phyloP scores from a whole-genome alignment of 495 filamentous ascomycete genomes.

The Gamarada debralockiae region DNA sequence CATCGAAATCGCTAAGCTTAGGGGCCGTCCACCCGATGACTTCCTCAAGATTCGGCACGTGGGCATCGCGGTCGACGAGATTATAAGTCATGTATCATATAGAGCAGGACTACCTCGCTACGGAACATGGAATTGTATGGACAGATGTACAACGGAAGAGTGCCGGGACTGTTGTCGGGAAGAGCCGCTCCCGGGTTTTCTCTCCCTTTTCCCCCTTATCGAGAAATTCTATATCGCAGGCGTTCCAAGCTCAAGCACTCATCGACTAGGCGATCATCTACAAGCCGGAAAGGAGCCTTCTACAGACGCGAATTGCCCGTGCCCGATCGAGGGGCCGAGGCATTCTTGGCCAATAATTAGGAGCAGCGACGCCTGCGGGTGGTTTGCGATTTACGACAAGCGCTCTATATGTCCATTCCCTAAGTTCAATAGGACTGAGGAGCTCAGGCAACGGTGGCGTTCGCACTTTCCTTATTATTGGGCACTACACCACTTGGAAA shows the following conservation, averaged over 20 bases:
- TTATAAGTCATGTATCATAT: too few relatives aligned
- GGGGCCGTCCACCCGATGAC: background rate
- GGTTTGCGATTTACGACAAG: slow-evolving; percentile 1
- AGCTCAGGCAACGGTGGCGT: background rate
- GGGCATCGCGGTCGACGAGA: background rate
- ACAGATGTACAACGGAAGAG: background rate
- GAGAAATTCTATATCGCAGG: background rate
- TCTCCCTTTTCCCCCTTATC: background rate
- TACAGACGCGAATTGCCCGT: too few relatives aligned
- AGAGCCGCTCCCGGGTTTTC: background rate
- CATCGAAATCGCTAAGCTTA: background rate
- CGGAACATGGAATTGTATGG: background rate
- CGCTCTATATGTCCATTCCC: background rate
- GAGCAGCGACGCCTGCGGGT: background rate
- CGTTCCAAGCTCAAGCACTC: background rate
- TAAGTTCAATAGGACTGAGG: background rate
- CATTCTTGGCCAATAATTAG: background rate
- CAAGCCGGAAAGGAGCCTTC: too few relatives aligned
- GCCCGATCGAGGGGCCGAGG: background rate
- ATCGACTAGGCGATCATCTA: background rate
- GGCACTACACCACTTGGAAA: slow-evolving; percentile 1
- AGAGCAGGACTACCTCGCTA: too few relatives aligned
- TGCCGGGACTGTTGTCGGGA: background rate
- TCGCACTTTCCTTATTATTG: background rate
- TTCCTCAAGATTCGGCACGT: background rate